A percentile compares a stretch with the other conserved stretches of the same genome.
phyloP scores from a whole-genome alignment of 208 protist genomes.

The Trypanosoma conorhini region DNA sequence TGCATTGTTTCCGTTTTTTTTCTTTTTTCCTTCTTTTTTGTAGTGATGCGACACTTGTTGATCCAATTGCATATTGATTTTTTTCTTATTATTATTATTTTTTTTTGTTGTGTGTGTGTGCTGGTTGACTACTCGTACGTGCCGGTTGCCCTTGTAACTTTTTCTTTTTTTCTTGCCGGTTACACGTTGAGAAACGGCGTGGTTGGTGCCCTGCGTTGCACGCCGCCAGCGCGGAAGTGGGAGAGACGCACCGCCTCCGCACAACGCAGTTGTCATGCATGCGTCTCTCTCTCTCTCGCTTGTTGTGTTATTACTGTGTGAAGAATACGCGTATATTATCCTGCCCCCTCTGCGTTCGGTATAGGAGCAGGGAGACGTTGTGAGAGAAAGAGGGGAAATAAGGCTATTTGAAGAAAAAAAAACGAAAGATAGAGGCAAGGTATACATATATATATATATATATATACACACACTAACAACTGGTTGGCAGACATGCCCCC shows the following conservation, averaged over 20 bases:
- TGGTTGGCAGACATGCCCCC: constrained; percentile 9
- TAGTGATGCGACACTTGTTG: background rate
- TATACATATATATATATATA: constrained; percentile 6
- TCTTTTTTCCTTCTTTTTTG: background rate
- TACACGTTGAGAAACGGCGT: background rate
- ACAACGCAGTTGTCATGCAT: background rate
- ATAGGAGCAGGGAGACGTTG: background rate
- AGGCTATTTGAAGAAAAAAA: background rate
- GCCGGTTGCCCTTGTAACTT: background rate
- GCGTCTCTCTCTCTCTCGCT: background rate
- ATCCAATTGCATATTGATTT: background rate
- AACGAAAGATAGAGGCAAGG: background rate
- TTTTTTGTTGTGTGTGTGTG: no score
- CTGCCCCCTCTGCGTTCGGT: background rate
- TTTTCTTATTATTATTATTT: background rate
- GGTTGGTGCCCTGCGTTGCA: background rate
- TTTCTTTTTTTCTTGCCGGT: background rate
- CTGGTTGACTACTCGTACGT: background rate
- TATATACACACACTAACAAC: background rate
- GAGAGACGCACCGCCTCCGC: background rate
- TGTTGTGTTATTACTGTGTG: background rate
- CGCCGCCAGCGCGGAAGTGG: background rate
- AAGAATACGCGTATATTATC: background rate
- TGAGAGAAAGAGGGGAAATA: background rate
- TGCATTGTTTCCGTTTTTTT: constrained; percentile 6